phyloP scores from a whole-genome alignment of 2,329 filamentous ascomycete species.

The Cercospora zeae-maydis region DNA sequence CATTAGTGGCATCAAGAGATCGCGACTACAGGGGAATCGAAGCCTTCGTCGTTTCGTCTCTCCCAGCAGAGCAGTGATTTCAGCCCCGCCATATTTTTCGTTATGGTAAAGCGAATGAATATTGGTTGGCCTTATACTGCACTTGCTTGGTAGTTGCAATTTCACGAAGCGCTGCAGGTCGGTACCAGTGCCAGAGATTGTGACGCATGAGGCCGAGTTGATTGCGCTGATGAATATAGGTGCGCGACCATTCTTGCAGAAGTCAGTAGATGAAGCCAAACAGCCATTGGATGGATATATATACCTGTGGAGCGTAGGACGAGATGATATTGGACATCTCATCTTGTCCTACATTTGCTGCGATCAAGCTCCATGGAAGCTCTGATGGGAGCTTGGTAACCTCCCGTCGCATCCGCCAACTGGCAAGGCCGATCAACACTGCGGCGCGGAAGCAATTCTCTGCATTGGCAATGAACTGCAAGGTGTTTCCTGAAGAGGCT shows the following conservation, averaged over 20 bases:
- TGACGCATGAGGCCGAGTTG: slow-evolving; percentile 3
- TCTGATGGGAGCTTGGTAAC: neutral
- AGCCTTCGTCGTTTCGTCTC: neutral
- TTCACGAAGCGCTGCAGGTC: neutral
- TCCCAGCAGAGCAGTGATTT: neutral
- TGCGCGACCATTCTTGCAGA: neutral
- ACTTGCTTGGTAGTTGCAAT: neutral
- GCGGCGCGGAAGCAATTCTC: slow-evolving; percentile 12
- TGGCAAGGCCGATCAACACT: slow-evolving; percentile 5
- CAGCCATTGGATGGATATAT: neutral
- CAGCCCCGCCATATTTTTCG: neutral
- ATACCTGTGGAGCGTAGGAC: neutral
- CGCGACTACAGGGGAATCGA: neutral
- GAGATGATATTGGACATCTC: slow-evolving; percentile 3
- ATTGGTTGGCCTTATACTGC: slow-evolving; percentile 8
- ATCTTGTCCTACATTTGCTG: neutral
- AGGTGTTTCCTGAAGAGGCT: neutral
- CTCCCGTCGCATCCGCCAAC: slow-evolving; percentile 1
- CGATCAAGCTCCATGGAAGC: slow-evolving; percentile 10
- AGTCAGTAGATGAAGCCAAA: neutral
- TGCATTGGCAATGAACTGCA: slow-evolving; percentile 4
- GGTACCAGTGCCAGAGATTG: slow-evolving; percentile 2
- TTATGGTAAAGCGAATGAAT: slow-evolving; percentile 11
- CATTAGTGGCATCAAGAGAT: slow-evolving; percentile 7
- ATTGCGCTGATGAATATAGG: slow-evolving; percentile 7